Evolutionary conservation across 2,329 filamentous ascomycete genomes (phyloP).

Genomic region (Cercospora brassicicola): DNA sequence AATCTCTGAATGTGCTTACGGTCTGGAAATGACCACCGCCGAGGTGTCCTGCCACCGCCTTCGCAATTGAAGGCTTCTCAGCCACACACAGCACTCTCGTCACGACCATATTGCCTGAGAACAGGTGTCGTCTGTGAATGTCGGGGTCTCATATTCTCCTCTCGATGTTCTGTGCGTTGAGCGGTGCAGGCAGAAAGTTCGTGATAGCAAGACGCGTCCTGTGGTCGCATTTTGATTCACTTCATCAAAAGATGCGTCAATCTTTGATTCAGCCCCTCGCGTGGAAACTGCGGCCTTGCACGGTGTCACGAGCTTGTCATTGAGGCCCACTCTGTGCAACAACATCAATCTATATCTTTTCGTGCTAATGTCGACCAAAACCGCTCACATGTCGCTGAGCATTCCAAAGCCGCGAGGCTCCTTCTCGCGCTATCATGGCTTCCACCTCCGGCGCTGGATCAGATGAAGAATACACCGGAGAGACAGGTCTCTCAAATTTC

Average conservation of each 20-base stretch:
- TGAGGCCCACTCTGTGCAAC: background rate
- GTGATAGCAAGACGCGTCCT: background rate
- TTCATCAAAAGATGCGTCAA: background rate
- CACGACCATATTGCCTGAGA: constrained; percentile 38
- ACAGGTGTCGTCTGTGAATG: background rate
- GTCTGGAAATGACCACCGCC: constrained; percentile 71
- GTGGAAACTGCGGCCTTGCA: background rate
- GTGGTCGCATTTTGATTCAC: background rate
- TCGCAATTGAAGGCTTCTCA: constrained; percentile 92
- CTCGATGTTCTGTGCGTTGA: background rate
- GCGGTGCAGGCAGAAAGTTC: background rate
- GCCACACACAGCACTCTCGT: constrained; percentile 71
- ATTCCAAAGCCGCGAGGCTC: background rate
- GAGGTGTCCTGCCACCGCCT: constrained; percentile 86
- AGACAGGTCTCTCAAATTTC: background rate
- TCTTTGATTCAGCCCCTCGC: background rate
- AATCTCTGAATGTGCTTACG: constrained; percentile 53
- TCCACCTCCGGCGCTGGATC: background rate
- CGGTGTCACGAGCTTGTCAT: background rate
- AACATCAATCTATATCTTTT: background rate
- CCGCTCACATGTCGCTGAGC: background rate
- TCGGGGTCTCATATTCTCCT: constrained; percentile 2
- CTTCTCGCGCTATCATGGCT: background rate
- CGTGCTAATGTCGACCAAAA: background rate
- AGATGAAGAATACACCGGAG: background rate